phyloP scores from a whole-genome alignment of 495 filamentous ascomycete species.

The Penicillium silybi region DNA sequence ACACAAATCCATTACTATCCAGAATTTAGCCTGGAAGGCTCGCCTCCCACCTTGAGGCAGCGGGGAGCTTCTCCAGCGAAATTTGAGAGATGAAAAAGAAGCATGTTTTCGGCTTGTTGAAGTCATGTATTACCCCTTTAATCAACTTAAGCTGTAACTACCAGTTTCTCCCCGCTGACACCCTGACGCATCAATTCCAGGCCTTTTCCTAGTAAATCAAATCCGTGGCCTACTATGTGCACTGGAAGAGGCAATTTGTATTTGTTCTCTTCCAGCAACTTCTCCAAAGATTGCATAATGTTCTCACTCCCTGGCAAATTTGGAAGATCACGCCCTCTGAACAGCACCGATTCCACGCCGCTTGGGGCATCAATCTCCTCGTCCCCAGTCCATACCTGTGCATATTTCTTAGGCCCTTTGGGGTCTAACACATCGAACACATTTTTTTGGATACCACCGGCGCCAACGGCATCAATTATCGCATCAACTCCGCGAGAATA shows the following conservation, averaged over 20 bases:
- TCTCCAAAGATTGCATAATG: constrained; percentile 10
- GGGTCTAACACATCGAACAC: constrained; percentile 18
- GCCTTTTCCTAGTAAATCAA: constrained; percentile 25
- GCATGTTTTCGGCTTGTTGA: too few species aligned
- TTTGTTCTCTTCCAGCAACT: constrained; percentile 9
- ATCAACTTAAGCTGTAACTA: constrained; percentile 25
- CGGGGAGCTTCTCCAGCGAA: too few species aligned
- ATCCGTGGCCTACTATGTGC: constrained; percentile 29
- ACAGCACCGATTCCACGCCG: constrained; percentile 15
- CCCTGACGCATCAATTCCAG: constrained; percentile 23
- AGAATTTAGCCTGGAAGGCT: too few species aligned
- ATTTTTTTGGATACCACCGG: constrained; percentile 11
- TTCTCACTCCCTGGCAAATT: constrained; percentile 11
- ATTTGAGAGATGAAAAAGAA: too few species aligned
- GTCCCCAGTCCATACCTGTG: constrained; percentile 28
- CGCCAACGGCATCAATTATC: constrained; percentile 37
- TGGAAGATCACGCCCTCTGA: constrained; percentile 23
- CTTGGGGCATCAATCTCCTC: constrained; percentile 18
- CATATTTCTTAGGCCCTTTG: constrained; percentile 32
- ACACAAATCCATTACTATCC: too few species aligned
- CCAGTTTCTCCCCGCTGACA: constrained; percentile 34
- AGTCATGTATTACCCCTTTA: too few species aligned
- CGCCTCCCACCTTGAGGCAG: too few species aligned
- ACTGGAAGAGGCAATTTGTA: constrained; percentile 9
- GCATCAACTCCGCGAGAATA: constrained; percentile 34